Evolutionary conservation across 495 filamentous ascomycete genomes (phyloP).

Genomic region (Xylaria bambusicola): DNA sequence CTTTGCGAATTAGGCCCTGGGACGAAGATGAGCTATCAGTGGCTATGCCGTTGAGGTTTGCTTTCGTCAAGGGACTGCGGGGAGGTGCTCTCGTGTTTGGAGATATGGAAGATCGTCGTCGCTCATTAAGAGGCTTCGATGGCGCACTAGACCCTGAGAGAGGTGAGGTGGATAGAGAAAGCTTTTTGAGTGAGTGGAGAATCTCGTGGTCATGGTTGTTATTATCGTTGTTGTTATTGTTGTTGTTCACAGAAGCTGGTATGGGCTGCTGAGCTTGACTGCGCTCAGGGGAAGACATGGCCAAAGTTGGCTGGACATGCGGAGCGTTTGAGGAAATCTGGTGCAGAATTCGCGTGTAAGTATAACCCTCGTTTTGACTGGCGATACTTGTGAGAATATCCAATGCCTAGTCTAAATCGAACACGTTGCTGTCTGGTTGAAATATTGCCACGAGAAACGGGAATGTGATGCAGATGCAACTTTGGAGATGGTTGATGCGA

Average conservation of each 20-base stretch:
- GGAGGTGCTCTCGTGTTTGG: conserved; percentile 39
- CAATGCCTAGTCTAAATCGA: no score
- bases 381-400: no score
- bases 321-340: background rate
- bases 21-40: conserved; percentile 51
- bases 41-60: conserved; percentile 31
- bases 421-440: no score
- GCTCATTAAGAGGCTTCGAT: background rate
- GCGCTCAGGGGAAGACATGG: conserved; percentile 31
- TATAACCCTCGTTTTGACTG: no score
- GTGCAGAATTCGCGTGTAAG: no score
- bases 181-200: conserved; percentile 42
- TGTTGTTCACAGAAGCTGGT: conserved; percentile 16
- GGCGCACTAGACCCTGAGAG: conserved; percentile 10
- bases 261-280: conserved; percentile 23
- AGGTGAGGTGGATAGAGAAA: conserved; percentile 40
- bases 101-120: conserved; percentile 28
- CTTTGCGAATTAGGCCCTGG: conserved; percentile 51
- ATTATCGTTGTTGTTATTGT: conserved; percentile 18
- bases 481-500: background rate
- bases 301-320: conserved; percentile 21
- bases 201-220: conserved; percentile 34
- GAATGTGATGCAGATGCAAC: background rate
- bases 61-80: conserved; percentile 55
- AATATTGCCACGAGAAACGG: no score